These are phyloP conservation scores for Pleurotus ostreatus DNA, from an alignment of 768 basidiomycete genomes.

Conservation along the genomic window DNA sequence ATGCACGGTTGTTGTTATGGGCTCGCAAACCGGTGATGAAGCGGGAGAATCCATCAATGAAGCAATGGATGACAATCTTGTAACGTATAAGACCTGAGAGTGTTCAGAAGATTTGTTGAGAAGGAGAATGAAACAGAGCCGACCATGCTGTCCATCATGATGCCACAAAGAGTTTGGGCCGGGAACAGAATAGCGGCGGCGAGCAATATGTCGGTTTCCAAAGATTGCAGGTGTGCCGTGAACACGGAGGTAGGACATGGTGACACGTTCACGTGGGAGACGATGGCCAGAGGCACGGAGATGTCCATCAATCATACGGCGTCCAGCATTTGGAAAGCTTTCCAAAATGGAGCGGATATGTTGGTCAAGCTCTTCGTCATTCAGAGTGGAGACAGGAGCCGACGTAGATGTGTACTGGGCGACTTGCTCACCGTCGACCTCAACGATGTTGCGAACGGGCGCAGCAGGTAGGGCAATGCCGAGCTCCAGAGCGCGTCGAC, in stretches of 20 bases:
- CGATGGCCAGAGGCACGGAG: slow-evolving; percentile 10
- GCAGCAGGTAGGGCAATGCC: slow-evolving; percentile 14
- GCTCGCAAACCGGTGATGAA: slow-evolving; percentile 18
- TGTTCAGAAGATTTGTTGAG: neutral
- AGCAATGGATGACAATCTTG: slow-evolving; percentile 25
- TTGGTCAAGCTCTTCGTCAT: slow-evolving; percentile 13
- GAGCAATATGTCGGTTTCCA: slow-evolving; percentile 13
- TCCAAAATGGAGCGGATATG: slow-evolving; percentile 8
- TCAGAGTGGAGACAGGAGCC: slow-evolving; percentile 9
- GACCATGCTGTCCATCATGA: slow-evolving; percentile 30
- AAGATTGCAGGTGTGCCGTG: slow-evolving; percentile 15
- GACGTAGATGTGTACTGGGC: slow-evolving; percentile 3
- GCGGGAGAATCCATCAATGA: slow-evolving; percentile 26
- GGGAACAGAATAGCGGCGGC: slow-evolving; percentile 21
- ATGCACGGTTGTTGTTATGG: slow-evolving; percentile 24
- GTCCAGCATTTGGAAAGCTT: slow-evolving; percentile 16
- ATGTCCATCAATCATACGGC: slow-evolving; percentile 13
- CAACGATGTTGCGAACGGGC: slow-evolving; percentile 11
- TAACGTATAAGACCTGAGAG: slow-evolving; percentile 20
- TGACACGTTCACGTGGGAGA: slow-evolving; percentile 12
- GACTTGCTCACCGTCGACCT: slow-evolving; percentile 10
- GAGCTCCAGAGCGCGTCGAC: slow-evolving; percentile 15
- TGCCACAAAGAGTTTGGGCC: slow-evolving; percentile 28
- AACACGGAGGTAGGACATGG: slow-evolving; percentile 12
- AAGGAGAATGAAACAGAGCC: neutral